A percentile compares a stretch with the other conserved stretches of the same genome.
Evolutionary conservation across 2,329 filamentous ascomycete species (phyloP).

Genomic region (Fonsecaea pugnacius): DNA sequence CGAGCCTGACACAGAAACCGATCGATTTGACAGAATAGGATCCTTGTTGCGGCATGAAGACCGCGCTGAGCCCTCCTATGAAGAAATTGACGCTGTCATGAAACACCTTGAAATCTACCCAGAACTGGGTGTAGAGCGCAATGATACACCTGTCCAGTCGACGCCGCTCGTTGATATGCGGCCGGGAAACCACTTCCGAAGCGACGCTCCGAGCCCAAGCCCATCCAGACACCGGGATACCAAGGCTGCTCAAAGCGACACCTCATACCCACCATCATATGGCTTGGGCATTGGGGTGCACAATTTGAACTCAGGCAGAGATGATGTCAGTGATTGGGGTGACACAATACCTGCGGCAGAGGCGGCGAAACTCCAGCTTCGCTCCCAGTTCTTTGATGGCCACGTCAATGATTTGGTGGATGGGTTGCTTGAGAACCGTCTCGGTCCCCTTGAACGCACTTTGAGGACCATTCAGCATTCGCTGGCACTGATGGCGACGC

Average conservation of each 20-base stretch:
- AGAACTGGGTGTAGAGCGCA: constrained; percentile 72
- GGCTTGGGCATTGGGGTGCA: constrained; percentile 65
- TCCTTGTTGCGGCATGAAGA: constrained; percentile 18
- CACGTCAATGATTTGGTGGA: constrained; percentile 87
- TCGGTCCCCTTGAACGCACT: constrained; percentile 81
- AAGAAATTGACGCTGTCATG: constrained; percentile 94
- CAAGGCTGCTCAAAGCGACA: constrained; percentile 23
- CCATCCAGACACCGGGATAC: constrained; percentile 58
- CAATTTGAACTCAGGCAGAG: constrained; percentile 62
- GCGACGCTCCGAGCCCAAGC: constrained; percentile 75
- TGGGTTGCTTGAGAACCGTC: constrained; percentile 72
- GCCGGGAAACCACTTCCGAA: constrained; percentile 60
- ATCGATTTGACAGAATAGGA: constrained; percentile 19
- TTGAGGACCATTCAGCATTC: constrained; percentile 75
- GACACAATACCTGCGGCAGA: constrained; percentile 80
- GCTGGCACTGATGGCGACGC: constrained; percentile 62
- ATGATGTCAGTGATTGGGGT: constrained; percentile 79
- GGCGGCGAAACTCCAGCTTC: constrained; percentile 78
- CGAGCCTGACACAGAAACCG: constrained; percentile 7
- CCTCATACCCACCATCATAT: constrained; percentile 64
- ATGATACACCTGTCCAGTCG: constrained; percentile 46
- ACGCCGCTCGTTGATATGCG: constrained; percentile 54
- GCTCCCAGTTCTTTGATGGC: constrained; percentile 86
- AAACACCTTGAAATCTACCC: constrained; percentile 78
- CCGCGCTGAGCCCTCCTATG: constrained; percentile 33